phyloP scores from a whole-genome alignment of 1,139 yeast species.

The Debaryomyces nepalensis region DNA sequence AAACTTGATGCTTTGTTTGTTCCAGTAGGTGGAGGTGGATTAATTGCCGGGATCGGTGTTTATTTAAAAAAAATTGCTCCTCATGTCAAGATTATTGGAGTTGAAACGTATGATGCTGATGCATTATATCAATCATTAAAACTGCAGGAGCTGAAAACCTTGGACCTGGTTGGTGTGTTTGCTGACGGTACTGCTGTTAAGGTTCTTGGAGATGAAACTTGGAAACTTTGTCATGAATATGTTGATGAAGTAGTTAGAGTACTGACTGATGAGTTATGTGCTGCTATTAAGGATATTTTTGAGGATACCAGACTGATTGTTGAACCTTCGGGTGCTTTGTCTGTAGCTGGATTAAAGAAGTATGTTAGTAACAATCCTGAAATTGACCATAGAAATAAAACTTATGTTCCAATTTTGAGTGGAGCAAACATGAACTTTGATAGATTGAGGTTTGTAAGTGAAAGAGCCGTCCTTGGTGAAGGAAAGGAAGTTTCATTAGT shows the following conservation, averaged over 20 bases:
- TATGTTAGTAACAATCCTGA: slow-evolving; percentile 71
- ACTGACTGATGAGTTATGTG: slow-evolving; percentile 93
- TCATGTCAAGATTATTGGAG: slow-evolving; percentile 92
- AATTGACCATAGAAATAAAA: slow-evolving; percentile 69
- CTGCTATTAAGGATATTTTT: slow-evolving; percentile 94
- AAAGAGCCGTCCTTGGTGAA: slow-evolving; percentile 96
- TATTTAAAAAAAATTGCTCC: slow-evolving; percentile 97
- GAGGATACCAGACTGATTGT: slow-evolving; percentile 93
- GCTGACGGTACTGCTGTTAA: slow-evolving; percentile 99
- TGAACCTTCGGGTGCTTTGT: slow-evolving; percentile 96
- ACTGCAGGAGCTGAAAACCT: slow-evolving; percentile 54
- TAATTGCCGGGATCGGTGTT: slow-evolving; percentile 87
- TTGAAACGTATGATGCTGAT: slow-evolving; percentile 94
- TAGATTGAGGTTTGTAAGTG: slow-evolving; percentile 93
- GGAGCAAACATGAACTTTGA: slow-evolving; percentile 99
- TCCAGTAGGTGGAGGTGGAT: slow-evolving; percentile 98
- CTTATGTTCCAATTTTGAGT: slow-evolving; percentile 83
- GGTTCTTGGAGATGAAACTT: slow-evolving; percentile 87
- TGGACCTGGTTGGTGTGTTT: slow-evolving; percentile 86
- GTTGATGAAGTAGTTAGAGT: slow-evolving; percentile 91
- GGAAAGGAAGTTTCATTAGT: slow-evolving; percentile 94
- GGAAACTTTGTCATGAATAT: slow-evolving; percentile 73
- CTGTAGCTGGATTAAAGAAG: slow-evolving; percentile 92
- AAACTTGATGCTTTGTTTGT: slow-evolving; percentile 86
- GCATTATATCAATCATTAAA: slow-evolving; percentile 80